phyloP scores from a whole-genome alignment of 2,329 filamentous ascomycete species.

The Pestalotiopsis sp. region DNA sequence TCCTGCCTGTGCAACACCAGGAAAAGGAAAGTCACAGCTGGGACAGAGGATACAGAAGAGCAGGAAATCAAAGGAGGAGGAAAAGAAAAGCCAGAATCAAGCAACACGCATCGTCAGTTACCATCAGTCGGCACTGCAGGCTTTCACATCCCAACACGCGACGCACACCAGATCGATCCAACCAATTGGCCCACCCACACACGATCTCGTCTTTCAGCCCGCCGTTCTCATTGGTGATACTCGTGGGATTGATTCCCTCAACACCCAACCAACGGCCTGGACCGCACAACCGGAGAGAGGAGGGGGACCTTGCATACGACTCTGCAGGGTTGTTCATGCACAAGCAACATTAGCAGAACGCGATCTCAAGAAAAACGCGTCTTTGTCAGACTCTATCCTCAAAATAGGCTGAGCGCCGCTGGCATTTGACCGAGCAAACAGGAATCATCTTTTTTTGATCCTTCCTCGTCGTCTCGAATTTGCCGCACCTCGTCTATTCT shows the following conservation, averaged over 20 bases:
- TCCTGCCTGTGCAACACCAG: background rate
- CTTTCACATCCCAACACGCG: background rate
- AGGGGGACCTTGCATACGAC: constrained; percentile 6
- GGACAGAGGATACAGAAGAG: background rate
- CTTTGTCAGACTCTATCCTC: constrained; percentile 6
- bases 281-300: constrained; percentile 1
- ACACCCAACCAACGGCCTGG: constrained; percentile 9
- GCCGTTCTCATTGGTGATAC: constrained; percentile 8
- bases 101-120: background rate
- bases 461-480: constrained; percentile 3
- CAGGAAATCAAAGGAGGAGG: background rate
- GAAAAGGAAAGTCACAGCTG: background rate
- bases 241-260: constrained; percentile 4
- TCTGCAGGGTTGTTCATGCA: constrained; percentile 12
- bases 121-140: background rate
- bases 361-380: constrained; percentile 9
- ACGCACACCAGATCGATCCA: constrained; percentile 12
- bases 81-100: background rate
- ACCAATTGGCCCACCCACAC: constrained; percentile 9
- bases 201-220: background rate
- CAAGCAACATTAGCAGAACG: constrained; percentile 11
- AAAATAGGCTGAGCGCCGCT: constrained; percentile 10
- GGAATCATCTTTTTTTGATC: background rate
- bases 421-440: constrained; percentile 6
- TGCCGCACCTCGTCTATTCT: constrained; percentile 3